phyloP scores from a whole-genome alignment of 2,329 filamentous ascomycete genomes.

The Claviceps capensis region DNA sequence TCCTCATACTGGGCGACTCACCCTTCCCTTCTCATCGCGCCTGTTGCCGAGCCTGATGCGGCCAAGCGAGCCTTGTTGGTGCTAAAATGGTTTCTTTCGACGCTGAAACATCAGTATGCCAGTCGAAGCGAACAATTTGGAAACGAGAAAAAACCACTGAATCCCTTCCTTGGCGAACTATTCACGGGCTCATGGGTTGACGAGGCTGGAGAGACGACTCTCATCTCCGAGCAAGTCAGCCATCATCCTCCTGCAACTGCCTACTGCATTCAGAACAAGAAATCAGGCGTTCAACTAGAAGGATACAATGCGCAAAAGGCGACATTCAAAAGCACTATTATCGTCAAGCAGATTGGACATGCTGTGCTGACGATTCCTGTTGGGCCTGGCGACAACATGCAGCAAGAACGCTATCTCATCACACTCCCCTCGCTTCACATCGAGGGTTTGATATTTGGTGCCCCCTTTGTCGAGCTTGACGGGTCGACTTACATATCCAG shows the following conservation, averaged over 20 bases:
- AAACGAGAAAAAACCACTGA: conserved; percentile 95
- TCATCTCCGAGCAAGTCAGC: conserved; percentile 88
- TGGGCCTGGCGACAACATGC: conserved; percentile 15
- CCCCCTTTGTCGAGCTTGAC: conserved; percentile 85
- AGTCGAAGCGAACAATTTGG: conserved; percentile 64
- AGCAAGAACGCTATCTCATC: conserved; percentile 68
- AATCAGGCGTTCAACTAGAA: conserved; percentile 64
- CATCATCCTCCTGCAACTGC: conserved; percentile 93
- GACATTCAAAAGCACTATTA: conserved; percentile 84
- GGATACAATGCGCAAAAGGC: conserved; percentile 96
- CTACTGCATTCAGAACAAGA: conserved; percentile 79
- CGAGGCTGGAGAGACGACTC: conserved; percentile 63
- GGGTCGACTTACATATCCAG: conserved; percentile 74
- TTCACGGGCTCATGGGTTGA: conserved; percentile 89
- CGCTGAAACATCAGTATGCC: conserved; percentile 74
- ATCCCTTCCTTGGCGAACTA: conserved; percentile 89
- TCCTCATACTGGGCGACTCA: conserved; percentile 75
- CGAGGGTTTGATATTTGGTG: conserved; percentile 75
- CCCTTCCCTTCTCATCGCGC: conserved; percentile 65
- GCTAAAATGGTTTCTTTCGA: conserved; percentile 93
- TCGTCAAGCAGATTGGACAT: conserved; percentile 89
- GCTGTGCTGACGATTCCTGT: conserved; percentile 63
- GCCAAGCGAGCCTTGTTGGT: conserved; percentile 74
- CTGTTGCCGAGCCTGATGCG: conserved; percentile 64
- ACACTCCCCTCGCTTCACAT: conserved; percentile 86